Evolutionary conservation across 768 basidiomycete genomes (phyloP).

Genomic region (Dioszegia crocea): DNA sequence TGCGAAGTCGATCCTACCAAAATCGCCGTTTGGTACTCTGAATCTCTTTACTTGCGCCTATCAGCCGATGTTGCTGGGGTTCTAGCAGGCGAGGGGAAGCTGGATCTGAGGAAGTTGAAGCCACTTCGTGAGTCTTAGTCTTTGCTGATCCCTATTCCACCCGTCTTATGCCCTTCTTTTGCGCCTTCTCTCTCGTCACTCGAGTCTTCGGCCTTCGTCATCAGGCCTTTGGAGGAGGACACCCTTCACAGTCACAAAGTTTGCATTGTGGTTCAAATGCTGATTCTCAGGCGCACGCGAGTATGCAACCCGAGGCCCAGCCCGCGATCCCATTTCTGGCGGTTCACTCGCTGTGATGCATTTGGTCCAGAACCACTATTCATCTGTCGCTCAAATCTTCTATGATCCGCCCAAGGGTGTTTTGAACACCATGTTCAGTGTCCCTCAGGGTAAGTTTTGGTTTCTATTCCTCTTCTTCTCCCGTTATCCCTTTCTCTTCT

Average conservation of each 20-base stretch:
- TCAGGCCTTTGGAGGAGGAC: too few species aligned
- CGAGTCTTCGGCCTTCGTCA: too few species aligned
- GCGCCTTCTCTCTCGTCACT: too few species aligned
- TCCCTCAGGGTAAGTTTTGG: constrained; percentile 50
- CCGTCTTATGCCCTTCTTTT: too few species aligned
- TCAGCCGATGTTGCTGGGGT: constrained; percentile 59
- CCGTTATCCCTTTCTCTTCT: neutral
- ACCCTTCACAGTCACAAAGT: too few species aligned
- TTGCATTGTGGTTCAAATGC: neutral
- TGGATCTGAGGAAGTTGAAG: constrained; percentile 53
- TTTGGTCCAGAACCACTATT: constrained; percentile 56
- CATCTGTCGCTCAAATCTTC: constrained; percentile 56
- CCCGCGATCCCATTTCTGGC: constrained; percentile 54
- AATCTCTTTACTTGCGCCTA: constrained; percentile 55
- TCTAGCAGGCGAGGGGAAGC: constrained; percentile 54
- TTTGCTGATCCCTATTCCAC: too few species aligned
- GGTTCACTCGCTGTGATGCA: constrained; percentile 56
- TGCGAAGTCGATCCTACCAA: constrained; percentile 59
- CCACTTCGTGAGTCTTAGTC: constrained; percentile 55
- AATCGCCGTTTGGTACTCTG: constrained; percentile 61
- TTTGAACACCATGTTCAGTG: constrained; percentile 55
- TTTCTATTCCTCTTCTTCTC: neutral
- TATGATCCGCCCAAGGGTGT: constrained; percentile 55
- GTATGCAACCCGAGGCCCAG: constrained; percentile 52
- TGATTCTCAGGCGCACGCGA: constrained; percentile 52